A percentile compares a stretch with the other conserved stretches of the same genome.
phyloP scores from a whole-genome alignment of 805 yeast genomes.

The Wickerhamiella azyma region DNA sequence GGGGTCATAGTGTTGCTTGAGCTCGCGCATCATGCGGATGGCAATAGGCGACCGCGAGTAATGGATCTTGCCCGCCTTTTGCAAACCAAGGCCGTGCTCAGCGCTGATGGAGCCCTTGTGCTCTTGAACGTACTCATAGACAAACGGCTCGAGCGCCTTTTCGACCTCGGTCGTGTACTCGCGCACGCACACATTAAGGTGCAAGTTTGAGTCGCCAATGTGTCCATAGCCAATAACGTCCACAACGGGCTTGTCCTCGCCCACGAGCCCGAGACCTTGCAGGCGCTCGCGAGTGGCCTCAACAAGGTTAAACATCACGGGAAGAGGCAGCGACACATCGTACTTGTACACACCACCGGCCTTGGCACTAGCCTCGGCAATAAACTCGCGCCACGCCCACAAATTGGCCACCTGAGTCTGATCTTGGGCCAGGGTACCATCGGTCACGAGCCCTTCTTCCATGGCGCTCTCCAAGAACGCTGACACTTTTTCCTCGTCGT shows the following conservation, averaged over 20 bases:
- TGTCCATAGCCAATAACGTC: slow-evolving; percentile 96
- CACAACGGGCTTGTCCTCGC: slow-evolving; percentile 61
- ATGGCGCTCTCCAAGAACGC: slow-evolving; percentile 67
- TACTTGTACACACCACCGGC: slow-evolving; percentile 95
- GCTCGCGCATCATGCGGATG: slow-evolving; percentile 57
- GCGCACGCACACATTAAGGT: slow-evolving; percentile 83
- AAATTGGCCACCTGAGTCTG: slow-evolving; percentile 69
- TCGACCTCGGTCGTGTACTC: slow-evolving; percentile 70
- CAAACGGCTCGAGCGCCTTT: slow-evolving; percentile 76
- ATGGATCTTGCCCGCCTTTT: slow-evolving; percentile 77
- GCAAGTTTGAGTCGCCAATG: slow-evolving; percentile 93
- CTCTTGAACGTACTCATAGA: slow-evolving; percentile 68
- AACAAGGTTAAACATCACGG: slow-evolving; percentile 68
- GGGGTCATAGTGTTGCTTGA: slow-evolving; percentile 80
- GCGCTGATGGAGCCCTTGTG: slow-evolving; percentile 81
- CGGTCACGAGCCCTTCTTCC: slow-evolving; percentile 74
- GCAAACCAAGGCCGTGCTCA: slow-evolving; percentile 96
- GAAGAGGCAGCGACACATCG: slow-evolving; percentile 84
- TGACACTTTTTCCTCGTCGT: slow-evolving; percentile 84
- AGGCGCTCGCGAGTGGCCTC: slow-evolving; percentile 59
- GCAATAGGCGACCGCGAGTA: slow-evolving; percentile 69
- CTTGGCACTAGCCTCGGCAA: slow-evolving; percentile 76
- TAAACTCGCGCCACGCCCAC: slow-evolving; percentile 94
- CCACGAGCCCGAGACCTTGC: slow-evolving; percentile 41
- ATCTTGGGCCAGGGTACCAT: slow-evolving; percentile 93